Evolutionary conservation across 306 rosid species (phyloP), one percentile per base, ranked within the genome.

Genomic region (Prunus mira): DNA sequence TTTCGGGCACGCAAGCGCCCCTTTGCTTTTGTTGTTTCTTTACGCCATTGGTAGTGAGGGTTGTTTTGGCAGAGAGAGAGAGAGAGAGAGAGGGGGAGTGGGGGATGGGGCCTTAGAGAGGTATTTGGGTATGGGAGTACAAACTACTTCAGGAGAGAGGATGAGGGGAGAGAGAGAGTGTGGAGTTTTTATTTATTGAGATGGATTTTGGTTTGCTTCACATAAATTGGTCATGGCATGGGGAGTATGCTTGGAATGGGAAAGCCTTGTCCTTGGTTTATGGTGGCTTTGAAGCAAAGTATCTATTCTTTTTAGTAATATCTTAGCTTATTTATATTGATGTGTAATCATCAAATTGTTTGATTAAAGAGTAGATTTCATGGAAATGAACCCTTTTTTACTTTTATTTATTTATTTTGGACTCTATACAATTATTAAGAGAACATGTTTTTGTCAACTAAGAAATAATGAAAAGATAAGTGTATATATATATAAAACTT

Each of bases 221-320:
- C 15, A 25, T 67, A 50, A 49, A 78, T 81, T 81, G 85, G 67
- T 80, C 70, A 54, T 69, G 72, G 50, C 69, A 61, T 78, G 65
- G 58, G 73, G 70, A 30, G 54, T 34, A 57, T 75, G 69, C 43
- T 38, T 73, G 60, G 74, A 71, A 79, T 66, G 84, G 89, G 49
- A 82, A 85, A 77, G 77, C 1, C 47, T 38, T 54, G 12, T 7
- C 20, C 72, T 78, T 58, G 19, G 30, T 69, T 81, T 84, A 79
- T 71, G 54, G 73, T 24, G 76, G 78, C 90, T 86, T 92, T 69
- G 76, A 88, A 88, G 96, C 85, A 83, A 92, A 89, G 95, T 45
- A 89, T 83, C 76, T 70, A 19, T 75, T 30, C 62, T 73, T 46
- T 68, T 12, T n/a, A 38, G 65, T 52, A 22, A 52, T 51, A 1